Percentiles rank a stretch among this genome's conserved stretches.
phyloP scores from a whole-genome alignment of 306 rosid species.

The Calophaca sinica region DNA sequence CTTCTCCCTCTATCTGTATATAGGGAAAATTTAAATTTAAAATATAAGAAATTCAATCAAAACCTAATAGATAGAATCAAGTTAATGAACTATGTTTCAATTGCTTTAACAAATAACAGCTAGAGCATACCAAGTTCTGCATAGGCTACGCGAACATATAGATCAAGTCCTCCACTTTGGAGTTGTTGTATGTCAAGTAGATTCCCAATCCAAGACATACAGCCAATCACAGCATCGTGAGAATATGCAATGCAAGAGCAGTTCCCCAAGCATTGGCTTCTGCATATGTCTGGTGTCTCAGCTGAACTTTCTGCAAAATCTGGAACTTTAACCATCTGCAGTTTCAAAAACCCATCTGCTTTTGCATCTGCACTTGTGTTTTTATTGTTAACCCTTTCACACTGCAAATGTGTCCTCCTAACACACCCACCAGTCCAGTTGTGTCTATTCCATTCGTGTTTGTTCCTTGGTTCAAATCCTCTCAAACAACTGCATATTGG shows the following conservation, averaged over 20 bases:
- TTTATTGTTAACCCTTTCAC: slow-evolving; percentile 35
- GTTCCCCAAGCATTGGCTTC: slow-evolving; percentile 35
- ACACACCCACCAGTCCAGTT: slow-evolving; percentile 35
- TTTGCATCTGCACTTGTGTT: background rate
- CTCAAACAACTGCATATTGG: slow-evolving; percentile 35
- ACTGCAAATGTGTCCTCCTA: slow-evolving; percentile 40
- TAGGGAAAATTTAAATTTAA: background rate
- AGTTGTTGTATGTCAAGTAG: slow-evolving; percentile 35
- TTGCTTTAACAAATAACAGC: background rate
- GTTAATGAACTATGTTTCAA: background rate
- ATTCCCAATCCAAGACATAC: slow-evolving; percentile 43
- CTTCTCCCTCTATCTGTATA: slow-evolving; percentile 1
- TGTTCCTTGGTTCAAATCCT: slow-evolving; percentile 41
- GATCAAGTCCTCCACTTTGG: slow-evolving; percentile 35
- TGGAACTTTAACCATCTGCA: slow-evolving; percentile 50
- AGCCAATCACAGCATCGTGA: slow-evolving; percentile 19
- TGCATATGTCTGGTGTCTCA: background rate
- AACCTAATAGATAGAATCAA: background rate
- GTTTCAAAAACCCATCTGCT: slow-evolving; percentile 47
- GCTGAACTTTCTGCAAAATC: slow-evolving; percentile 5
- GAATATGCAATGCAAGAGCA: slow-evolving; percentile 48
- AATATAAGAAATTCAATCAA: background rate
- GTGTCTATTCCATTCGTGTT: slow-evolving; percentile 21
- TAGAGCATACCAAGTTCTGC: slow-evolving; percentile 29
- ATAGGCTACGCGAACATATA: slow-evolving; percentile 40